A percentile compares a stretch with the other conserved stretches of the same genome.
phyloP scores from a whole-genome alignment of 2,329 filamentous ascomycete species.

The Colletotrichum sp. region DNA sequence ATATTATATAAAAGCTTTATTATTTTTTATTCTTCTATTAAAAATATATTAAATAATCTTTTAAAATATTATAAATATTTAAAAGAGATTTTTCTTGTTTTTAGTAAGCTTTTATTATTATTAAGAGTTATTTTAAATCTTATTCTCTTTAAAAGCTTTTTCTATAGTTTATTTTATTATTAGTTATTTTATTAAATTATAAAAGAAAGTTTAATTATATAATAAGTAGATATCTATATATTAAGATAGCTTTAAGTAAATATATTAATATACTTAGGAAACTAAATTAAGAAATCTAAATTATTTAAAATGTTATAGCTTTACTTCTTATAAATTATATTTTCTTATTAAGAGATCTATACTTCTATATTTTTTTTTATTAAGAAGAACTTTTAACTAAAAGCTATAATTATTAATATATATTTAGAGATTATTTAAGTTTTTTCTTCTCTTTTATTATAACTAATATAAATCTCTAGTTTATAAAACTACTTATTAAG shows the following conservation, averaged over 20 bases:
- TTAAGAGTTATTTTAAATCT: fast-evolving
- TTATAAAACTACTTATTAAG: background rate
- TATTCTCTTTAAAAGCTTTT: background rate
- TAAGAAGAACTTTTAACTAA: background rate
- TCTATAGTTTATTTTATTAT: fast-evolving
- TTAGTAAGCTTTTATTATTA: too few species aligned
- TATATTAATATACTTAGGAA: background rate
- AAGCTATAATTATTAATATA: background rate
- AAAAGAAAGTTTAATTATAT: fast-evolving
- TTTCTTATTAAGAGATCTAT: background rate
- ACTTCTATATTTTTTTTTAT: background rate
- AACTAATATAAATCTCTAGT: fast-evolving
- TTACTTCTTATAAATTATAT: background rate
- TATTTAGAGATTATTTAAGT: background rate
- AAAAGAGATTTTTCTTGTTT: fast-evolving
- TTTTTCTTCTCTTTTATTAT: background rate
- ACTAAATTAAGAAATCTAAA: background rate
- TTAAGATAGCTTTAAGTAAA: fast-evolving
- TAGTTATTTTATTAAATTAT: background rate
- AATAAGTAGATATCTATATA: background rate
- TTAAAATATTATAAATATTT: too few species aligned
- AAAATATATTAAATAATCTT: too few species aligned
- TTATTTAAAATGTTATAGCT: background rate
- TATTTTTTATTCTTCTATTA: too few species aligned
- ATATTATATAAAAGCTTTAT: too few species aligned